Percentiles rank a stretch among this genome's conserved stretches.
phyloP scores from a whole-genome alignment of 106 monocot species.

The Dendrobium huoshanense region DNA sequence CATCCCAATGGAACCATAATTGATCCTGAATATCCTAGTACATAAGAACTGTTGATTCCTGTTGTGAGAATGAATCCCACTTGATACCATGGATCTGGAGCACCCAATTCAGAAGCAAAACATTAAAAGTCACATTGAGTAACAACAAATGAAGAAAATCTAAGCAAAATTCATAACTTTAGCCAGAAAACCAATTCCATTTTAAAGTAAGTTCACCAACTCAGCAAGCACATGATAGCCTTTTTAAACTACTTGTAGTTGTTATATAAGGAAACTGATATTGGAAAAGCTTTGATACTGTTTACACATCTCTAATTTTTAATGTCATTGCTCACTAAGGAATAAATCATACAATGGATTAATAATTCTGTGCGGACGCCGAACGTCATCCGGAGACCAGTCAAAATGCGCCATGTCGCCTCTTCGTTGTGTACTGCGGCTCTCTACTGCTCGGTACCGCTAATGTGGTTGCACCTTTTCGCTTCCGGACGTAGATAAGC shows the following conservation, averaged over 20 bases:
- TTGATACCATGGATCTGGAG: slow-evolving; percentile 96
- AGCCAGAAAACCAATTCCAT: not conserved
- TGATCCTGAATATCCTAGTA: slow-evolving; percentile 87
- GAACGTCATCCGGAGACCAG: no score
- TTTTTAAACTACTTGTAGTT: not conserved
- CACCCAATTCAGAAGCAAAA: not conserved
- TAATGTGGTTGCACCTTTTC: no score
- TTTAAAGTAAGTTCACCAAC: not conserved
- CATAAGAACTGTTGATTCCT: slow-evolving; percentile 88
- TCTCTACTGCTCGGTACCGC: no score
- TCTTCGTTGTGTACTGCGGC: no score
- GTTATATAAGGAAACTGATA: no score
- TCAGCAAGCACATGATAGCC: not conserved
- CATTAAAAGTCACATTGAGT: not conserved
- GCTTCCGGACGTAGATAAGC: no score
- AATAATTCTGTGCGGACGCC: no score
- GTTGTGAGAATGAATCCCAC: slow-evolving; percentile 83
- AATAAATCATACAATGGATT: no score
- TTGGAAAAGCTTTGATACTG: no score
- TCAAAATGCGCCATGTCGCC: no score
- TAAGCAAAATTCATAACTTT: not conserved
- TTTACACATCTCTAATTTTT: no score
- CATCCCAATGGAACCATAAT: slow-evolving; percentile 92
- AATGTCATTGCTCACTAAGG: no score
- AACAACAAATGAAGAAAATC: not conserved